Conservation (phyloP, 2,329 filamentous ascomycete genomes). For the Ramularia collo-cygni region DNA sequence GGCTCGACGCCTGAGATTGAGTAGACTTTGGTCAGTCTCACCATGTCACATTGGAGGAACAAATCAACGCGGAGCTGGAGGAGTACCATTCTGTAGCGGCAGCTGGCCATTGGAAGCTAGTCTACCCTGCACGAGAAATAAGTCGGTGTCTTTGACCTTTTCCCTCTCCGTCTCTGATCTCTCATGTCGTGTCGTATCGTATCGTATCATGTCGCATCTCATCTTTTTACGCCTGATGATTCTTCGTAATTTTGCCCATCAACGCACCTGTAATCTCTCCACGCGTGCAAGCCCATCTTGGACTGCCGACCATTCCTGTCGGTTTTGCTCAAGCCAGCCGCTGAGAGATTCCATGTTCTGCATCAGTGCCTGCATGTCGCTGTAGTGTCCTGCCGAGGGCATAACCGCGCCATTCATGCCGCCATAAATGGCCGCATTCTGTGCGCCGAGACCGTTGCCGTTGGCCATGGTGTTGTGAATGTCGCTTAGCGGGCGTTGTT, state of each 20-base stretch:
- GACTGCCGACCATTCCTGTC: slow-evolving; percentile 29
- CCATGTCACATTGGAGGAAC: too few species aligned
- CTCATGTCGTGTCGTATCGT: too few species aligned
- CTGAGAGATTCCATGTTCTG: slow-evolving; percentile 30
- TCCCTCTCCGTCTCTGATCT: slow-evolving; percentile 4
- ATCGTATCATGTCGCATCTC: too few species aligned
- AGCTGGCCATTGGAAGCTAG: slow-evolving; percentile 17
- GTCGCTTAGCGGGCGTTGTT: neutral
- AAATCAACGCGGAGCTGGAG: slow-evolving; percentile 5
- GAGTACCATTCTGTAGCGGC: slow-evolving; percentile 17
- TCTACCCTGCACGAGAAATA: slow-evolving; percentile 14
- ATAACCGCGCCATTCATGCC: slow-evolving; percentile 26
- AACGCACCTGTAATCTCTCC: slow-evolving; percentile 19
- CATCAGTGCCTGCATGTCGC: slow-evolving; percentile 34
- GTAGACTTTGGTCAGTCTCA: slow-evolving; percentile 7
- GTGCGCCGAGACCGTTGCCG: slow-evolving; percentile 21
- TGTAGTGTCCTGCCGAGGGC: slow-evolving; percentile 32
- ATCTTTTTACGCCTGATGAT: too few species aligned
- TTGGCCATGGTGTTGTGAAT: slow-evolving; percentile 18
- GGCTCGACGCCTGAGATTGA: slow-evolving; percentile 12
- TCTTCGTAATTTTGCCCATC: too few species aligned
- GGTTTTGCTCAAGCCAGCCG: slow-evolving; percentile 30
- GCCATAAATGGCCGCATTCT: slow-evolving; percentile 22
- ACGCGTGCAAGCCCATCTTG: slow-evolving; percentile 28
- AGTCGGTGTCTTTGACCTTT: slow-evolving; percentile 6